Conservation (phyloP, 805 yeast genomes). For the Hanseniaspora guilliermondii region DNA sequence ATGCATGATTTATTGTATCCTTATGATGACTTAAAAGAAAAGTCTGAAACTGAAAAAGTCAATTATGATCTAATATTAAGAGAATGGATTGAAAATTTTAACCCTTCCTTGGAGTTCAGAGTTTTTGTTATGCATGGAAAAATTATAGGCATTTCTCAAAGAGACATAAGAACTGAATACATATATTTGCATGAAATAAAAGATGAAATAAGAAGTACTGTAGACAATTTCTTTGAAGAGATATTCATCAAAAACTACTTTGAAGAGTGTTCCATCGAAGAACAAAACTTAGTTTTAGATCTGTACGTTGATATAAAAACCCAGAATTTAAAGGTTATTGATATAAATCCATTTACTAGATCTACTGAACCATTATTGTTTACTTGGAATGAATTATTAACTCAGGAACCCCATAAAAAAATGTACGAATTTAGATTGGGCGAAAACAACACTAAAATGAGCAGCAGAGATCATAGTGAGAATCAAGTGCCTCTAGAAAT, state of each 20-base stretch:
- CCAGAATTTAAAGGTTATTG: constrained; percentile 54
- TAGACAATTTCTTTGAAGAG: constrained; percentile 45
- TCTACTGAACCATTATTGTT: constrained; percentile 67
- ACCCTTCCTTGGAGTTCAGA: constrained; percentile 86
- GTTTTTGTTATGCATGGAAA: constrained; percentile 53
- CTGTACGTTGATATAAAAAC: constrained; percentile 71
- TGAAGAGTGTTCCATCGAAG: constrained; percentile 20
- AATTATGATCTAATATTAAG: constrained; percentile 59
- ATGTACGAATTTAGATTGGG: constrained; percentile 53
- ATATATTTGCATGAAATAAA: constrained; percentile 47
- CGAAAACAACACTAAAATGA: constrained; percentile 36
- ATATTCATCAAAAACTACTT: constrained; percentile 39
- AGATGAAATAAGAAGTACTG: constrained; percentile 35
- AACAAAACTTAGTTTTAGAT: constrained; percentile 50
- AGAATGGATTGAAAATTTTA: constrained; percentile 61
- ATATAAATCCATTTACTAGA: constrained; percentile 73
- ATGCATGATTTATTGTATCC: constrained; percentile 72
- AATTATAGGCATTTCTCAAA: constrained; percentile 65
- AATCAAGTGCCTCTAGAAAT: constrained; percentile 86
- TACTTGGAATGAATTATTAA: constrained; percentile 69
- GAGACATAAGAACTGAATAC: constrained; percentile 69
- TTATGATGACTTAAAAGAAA: constrained; percentile 35
- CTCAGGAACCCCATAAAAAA: constrained; percentile 22
- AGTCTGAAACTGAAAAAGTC: constrained; percentile 14
- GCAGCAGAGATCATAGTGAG: constrained; percentile 55